These are phyloP conservation scores for Metarhizium anisopliae DNA, from an alignment of 2,329 filamentous ascomycete species.

Conservation along the genomic window DNA sequence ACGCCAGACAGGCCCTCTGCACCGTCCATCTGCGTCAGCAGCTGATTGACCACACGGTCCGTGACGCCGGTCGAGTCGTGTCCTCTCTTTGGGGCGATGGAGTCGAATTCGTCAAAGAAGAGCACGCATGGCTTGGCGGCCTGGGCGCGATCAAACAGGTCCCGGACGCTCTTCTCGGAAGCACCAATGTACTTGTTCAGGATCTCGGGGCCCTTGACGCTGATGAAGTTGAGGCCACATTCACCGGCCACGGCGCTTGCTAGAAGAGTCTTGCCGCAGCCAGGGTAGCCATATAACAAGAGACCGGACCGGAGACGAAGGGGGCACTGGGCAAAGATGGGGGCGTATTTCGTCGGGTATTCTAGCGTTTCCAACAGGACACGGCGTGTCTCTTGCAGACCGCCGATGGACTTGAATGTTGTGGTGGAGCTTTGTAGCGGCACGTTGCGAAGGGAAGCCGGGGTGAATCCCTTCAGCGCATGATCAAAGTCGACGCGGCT, in stretches of 20 bases:
- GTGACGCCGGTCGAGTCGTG: conserved; percentile 98
- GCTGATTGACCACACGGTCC: conserved; percentile 94
- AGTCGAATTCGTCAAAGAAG: conserved; percentile 98
- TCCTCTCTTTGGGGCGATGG: conserved; percentile 91
- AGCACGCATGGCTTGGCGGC: conserved; percentile 89
- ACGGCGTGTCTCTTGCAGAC: conserved; percentile 74
- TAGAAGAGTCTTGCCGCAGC: conserved; percentile 92
- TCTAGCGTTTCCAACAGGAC: conserved; percentile 92
- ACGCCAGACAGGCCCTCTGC: conserved; percentile 91
- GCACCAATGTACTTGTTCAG: conserved; percentile 99
- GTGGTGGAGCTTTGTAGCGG: conserved; percentile 88
- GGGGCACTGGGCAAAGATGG: conserved; percentile 93
- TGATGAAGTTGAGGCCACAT: conserved; percentile 96
- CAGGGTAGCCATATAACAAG: conserved; percentile 87
- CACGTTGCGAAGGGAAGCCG: conserved; percentile 88
- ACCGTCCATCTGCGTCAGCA: conserved; percentile 97
- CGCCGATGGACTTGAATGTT: conserved; percentile 87
- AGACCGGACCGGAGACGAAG: conserved; percentile 89
- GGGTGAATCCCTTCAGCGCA: conserved; percentile 86
- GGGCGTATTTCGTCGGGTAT: conserved; percentile 95
- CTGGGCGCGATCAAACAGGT: conserved; percentile 86
- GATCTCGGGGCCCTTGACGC: conserved; percentile 95
- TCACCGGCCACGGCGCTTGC: conserved; percentile 96
- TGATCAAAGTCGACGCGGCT: conserved; percentile 69
- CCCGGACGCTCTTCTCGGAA: conserved; percentile 90